These are phyloP conservation scores for Colletotrichum aenigma DNA, from an alignment of 2,329 filamentous ascomycete genomes.

Conservation along the genomic window DNA sequence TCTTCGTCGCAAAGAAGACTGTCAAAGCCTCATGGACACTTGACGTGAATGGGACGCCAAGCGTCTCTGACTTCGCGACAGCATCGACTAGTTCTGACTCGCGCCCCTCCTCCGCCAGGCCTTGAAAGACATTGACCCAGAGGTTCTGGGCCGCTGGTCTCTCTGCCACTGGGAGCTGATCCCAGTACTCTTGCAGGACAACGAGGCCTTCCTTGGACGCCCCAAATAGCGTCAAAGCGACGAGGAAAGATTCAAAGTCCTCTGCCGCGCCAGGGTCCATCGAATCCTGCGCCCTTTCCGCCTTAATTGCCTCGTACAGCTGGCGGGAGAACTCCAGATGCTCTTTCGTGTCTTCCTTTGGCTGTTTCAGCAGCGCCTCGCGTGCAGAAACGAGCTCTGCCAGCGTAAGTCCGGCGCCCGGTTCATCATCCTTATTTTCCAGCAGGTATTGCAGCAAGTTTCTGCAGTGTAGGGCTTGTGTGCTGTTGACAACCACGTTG, in stretches of 20 bases:
- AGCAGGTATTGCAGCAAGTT: constrained; percentile 67
- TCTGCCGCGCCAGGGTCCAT: constrained; percentile 14
- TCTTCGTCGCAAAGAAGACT: constrained; percentile 62
- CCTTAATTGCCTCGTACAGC: constrained; percentile 40
- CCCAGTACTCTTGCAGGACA: constrained; percentile 31
- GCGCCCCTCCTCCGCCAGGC: constrained; percentile 65
- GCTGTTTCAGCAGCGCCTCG: constrained; percentile 44
- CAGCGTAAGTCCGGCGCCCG: constrained; percentile 35
- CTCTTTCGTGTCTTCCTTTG: constrained; percentile 45
- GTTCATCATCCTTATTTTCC: constrained; percentile 36
- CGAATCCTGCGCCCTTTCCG: constrained; percentile 14
- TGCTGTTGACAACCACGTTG: constrained; percentile 60
- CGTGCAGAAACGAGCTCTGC: constrained; percentile 51
- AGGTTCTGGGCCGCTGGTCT: constrained; percentile 32
- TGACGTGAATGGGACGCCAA: constrained; percentile 48
- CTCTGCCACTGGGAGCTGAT: neutral
- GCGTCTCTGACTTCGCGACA: constrained; percentile 53
- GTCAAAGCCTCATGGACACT: constrained; percentile 61
- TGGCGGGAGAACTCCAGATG: constrained; percentile 53
- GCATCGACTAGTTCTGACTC: constrained; percentile 63
- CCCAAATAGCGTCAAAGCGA: constrained; percentile 58
- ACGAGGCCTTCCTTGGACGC: constrained; percentile 56
- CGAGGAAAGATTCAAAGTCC: constrained; percentile 49
- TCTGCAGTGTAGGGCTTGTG: constrained; percentile 64
- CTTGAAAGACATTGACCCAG: constrained; percentile 60